phyloP scores from a whole-genome alignment of 2,329 filamentous ascomycete genomes.

The Aspergillus sp. region DNA sequence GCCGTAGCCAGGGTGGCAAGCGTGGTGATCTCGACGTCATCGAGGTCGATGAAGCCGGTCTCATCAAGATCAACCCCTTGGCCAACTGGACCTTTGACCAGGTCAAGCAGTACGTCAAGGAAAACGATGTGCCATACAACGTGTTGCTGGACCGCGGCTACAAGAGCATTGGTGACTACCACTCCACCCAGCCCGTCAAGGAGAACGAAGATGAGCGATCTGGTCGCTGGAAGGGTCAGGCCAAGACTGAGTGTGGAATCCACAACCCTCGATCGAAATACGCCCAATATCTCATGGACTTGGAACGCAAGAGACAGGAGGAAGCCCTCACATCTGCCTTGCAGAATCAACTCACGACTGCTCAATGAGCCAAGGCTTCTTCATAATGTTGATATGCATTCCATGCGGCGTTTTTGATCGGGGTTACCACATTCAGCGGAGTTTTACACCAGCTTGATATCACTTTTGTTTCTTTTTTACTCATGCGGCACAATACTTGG shows the following conservation, averaged over 20 bases:
- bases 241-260: constrained; percentile 97
- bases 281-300: constrained; percentile 72
- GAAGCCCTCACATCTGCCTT: constrained; percentile 47
- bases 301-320: constrained; percentile 64
- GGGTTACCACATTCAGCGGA: constrained; percentile 12
- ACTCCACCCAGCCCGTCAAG: constrained; percentile 85
- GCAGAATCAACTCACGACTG: constrained; percentile 24
- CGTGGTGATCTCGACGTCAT: constrained; percentile 86
- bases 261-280: constrained; percentile 97
- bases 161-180: constrained; percentile 97
- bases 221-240: constrained; percentile 92
- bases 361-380: constrained; percentile 16
- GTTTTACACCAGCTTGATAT: constrained; percentile 10
- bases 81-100: constrained; percentile 91
- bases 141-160: constrained; percentile 87
- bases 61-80: constrained; percentile 96
- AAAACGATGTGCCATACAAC: constrained; percentile 90
- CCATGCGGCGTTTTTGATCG: constrained; percentile 3
- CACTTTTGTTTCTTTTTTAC: constrained; percentile 2
- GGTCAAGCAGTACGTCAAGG: constrained; percentile 80
- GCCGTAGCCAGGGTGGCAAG: constrained; percentile 88
- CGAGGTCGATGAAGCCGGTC: constrained; percentile 83
- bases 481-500: constrained; percentile 1
- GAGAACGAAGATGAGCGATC: constrained; percentile 94
- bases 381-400: constrained; percentile 3